phyloP scores from a whole-genome alignment of 169 alveolate genomes.

The Plasmodium yoelii region DNA sequence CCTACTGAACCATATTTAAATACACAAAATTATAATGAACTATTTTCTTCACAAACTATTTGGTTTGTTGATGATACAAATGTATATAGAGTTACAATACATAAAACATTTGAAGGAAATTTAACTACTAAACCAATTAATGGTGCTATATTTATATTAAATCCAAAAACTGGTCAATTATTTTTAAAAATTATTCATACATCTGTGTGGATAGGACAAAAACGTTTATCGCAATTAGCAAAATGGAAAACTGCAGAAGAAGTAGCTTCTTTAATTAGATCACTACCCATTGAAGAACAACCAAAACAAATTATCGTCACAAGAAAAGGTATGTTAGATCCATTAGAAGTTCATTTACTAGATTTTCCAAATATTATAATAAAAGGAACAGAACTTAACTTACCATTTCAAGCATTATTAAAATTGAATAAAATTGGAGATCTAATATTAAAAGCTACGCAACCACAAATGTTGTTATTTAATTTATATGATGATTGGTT shows the following conservation, averaged over 20 bases:
- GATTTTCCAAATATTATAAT: conserved; percentile 99
- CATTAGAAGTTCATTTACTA: conserved; percentile 99
- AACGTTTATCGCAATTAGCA: conserved; percentile 99
- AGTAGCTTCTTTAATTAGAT: conserved; percentile 99
- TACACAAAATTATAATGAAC: conserved; percentile 98
- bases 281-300: conserved; percentile 99
- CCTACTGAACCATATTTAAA: conserved; percentile 99
- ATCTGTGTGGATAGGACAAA: conserved; percentile 99
- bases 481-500: conserved; percentile 99
- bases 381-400: conserved; percentile 98
- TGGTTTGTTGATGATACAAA: conserved; percentile 99
- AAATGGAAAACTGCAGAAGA: conserved; percentile 99
- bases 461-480: conserved; percentile 99
- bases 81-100: conserved; percentile 99
- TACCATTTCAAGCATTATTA: conserved; percentile 99
- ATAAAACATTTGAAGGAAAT: conserved; percentile 99
- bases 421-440: conserved; percentile 99
- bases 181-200: conserved; percentile 99
- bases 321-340: conserved; percentile 99
- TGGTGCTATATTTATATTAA: conserved; percentile 99
- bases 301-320: conserved; percentile 99
- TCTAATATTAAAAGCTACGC: conserved; percentile 98
- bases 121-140: conserved; percentile 99
- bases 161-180: conserved; percentile 99
- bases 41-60: conserved; percentile 98